A percentile compares a stretch with the other conserved stretches of the same genome.
Evolutionary conservation across 345 rosid species (phyloP).

Genomic region (Salix caprea): DNA sequence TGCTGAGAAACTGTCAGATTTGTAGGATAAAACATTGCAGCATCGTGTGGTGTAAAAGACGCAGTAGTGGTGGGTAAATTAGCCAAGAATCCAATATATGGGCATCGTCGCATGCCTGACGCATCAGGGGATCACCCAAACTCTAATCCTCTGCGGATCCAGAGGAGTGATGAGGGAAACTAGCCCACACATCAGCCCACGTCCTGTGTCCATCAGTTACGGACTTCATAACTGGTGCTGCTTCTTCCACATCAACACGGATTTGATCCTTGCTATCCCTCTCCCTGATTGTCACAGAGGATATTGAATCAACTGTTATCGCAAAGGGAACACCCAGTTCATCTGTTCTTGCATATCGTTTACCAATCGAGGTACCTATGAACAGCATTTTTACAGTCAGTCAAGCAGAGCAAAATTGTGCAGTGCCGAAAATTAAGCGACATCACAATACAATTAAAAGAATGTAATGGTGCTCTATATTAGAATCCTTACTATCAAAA

Average conservation of each 20-base stretch:
- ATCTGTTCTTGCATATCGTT: slow-evolving; percentile 88
- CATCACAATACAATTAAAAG: neutral
- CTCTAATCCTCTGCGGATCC: slow-evolving; percentile 44
- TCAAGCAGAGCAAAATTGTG: neutral
- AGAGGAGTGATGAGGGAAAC: slow-evolving; percentile 64
- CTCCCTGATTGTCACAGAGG: slow-evolving; percentile 81
- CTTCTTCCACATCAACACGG: slow-evolving; percentile 61
- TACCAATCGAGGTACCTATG: slow-evolving; percentile 87
- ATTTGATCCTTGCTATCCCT: slow-evolving; percentile 92
- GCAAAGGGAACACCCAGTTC: slow-evolving; percentile 98
- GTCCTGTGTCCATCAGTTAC: slow-evolving; percentile 64
- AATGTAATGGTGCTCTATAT: neutral
- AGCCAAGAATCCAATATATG: neutral
- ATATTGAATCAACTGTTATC: slow-evolving; percentile 65
- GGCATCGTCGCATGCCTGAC: neutral
- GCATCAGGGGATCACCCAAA: neutral
- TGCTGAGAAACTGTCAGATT: neutral
- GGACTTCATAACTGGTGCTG: slow-evolving; percentile 57
- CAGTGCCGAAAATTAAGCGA: neutral
- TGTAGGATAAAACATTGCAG: neutral
- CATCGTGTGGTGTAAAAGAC: neutral
- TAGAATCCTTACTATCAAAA: no score
- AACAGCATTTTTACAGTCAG: neutral
- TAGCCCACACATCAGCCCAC: slow-evolving; percentile 75
- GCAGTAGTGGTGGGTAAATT: neutral